A percentile compares a stretch with the other conserved stretches of the same genome.
Evolutionary conservation across 352 stramenopile genomes (phyloP).

Genomic region (Globisporangium cederbergense): DNA sequence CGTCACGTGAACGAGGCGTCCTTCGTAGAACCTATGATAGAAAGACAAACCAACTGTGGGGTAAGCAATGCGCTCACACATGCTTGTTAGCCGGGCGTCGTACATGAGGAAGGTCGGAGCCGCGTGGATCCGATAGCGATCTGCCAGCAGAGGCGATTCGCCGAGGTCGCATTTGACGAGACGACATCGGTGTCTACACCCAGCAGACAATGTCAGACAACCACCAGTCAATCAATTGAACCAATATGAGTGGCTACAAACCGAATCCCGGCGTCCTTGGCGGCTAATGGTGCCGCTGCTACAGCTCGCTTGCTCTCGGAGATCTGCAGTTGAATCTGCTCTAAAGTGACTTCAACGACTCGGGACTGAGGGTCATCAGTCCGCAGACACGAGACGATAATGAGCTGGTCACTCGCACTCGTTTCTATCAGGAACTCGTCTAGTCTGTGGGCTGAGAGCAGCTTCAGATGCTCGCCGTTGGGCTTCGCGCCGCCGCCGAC

Average conservation of each 20-base stretch:
- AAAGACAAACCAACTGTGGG: background rate
- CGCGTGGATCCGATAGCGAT: constrained; percentile 69
- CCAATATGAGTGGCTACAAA: background rate
- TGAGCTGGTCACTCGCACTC: constrained; percentile 38
- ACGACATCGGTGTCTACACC: constrained; percentile 32
- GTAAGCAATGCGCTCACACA: background rate
- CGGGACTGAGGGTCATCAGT: constrained; percentile 60
- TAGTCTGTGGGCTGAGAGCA: constrained; percentile 42
- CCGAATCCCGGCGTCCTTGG: constrained; percentile 5
- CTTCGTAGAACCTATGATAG: constrained; percentile 53
- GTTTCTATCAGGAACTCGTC: constrained; percentile 43
- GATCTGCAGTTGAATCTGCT: constrained; percentile 50
- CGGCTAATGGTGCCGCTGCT: background rate
- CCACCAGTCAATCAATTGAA: background rate
- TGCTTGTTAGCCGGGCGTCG: background rate
- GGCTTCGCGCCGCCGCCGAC: constrained; percentile 25
- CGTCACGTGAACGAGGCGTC: constrained; percentile 51
- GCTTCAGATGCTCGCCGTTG: constrained; percentile 30
- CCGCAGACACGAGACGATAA: constrained; percentile 68
- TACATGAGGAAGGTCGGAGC: constrained; percentile 77
- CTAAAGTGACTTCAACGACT: constrained; percentile 43
- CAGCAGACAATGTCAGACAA: background rate
- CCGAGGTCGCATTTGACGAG: constrained; percentile 76
- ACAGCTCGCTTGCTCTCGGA: constrained; percentile 2
- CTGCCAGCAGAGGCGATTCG: constrained; percentile 46